A percentile compares a stretch with the other conserved stretches of the same genome.
Evolutionary conservation across 768 basidiomycete species (phyloP).

Genomic region (Tricholoma sp.): DNA sequence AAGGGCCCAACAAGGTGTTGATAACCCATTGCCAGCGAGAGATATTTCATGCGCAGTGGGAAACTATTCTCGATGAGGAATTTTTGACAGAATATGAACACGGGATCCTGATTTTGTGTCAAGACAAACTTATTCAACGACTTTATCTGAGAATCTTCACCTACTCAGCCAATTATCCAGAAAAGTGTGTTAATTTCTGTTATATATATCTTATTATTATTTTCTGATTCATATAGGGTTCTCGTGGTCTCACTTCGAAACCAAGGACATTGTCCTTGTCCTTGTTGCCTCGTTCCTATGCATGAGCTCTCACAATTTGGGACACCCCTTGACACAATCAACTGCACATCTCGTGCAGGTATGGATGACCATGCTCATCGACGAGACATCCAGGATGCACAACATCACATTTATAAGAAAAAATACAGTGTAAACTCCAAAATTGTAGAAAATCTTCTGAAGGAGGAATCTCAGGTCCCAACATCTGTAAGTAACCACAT

Average conservation of each 20-base stretch:
- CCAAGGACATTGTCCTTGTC: not conserved
- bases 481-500: too few species aligned
- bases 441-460: not conserved
- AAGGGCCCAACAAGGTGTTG: too few species aligned
- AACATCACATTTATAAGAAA: slow-evolving; percentile 3
- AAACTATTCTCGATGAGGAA: too few species aligned
- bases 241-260: not conserved
- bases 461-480: slow-evolving; percentile 5
- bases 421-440: not conserved
- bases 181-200: too few species aligned
- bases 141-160: too few species aligned
- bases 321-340: slow-evolving; percentile 4
- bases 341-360: not conserved
- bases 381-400: not conserved
- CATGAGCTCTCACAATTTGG: not conserved
- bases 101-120: too few species aligned
- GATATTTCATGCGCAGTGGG: too few species aligned
- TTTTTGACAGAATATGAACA: too few species aligned
- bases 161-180: too few species aligned
- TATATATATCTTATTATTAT: too few species aligned
- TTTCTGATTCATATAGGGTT: not conserved
- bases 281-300: not conserved
- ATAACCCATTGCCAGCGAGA: too few species aligned
- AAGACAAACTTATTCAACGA: too few species aligned
- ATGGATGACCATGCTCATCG: not conserved